These are phyloP conservation scores for Helotiales sp. DNA, from an alignment of 2,329 filamentous ascomycete genomes.

Conservation along the genomic window DNA sequence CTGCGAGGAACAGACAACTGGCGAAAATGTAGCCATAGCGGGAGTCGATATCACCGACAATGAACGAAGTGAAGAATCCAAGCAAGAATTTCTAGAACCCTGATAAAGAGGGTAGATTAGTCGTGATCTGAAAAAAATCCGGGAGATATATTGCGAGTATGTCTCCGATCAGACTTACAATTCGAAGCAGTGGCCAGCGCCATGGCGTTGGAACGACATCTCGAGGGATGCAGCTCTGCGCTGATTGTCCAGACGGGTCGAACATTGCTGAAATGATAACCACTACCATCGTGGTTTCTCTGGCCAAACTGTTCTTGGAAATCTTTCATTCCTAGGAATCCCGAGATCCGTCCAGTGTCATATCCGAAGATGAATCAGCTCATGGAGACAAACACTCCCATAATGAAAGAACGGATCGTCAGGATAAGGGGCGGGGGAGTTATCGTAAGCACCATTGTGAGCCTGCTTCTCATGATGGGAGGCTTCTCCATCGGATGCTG, in stretches of 20 bases:
- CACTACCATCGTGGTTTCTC: constrained; percentile 35
- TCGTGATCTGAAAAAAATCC: no score
- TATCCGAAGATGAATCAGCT: constrained; percentile 59
- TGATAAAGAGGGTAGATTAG: background rate
- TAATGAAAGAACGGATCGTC: constrained; percentile 34
- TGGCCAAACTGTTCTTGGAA: constrained; percentile 59
- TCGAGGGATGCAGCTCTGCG: constrained; percentile 67
- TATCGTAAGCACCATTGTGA: constrained; percentile 26
- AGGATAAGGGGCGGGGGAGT: constrained; percentile 27
- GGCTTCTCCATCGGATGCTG: constrained; percentile 20
- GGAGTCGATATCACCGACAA: constrained; percentile 67
- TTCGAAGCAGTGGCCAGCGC: constrained; percentile 65
- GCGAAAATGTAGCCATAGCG: constrained; percentile 76
- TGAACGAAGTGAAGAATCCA: constrained; percentile 80
- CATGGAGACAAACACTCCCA: constrained; percentile 37
- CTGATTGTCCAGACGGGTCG: constrained; percentile 70
- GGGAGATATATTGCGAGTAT: no score
- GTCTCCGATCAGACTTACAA: no score
- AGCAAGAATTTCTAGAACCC: constrained; percentile 63
- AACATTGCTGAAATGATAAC: constrained; percentile 58
- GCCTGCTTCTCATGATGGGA: constrained; percentile 27
- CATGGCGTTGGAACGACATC: constrained; percentile 63
- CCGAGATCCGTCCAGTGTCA: constrained; percentile 67
- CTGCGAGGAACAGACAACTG: constrained; percentile 66
- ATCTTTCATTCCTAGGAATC: constrained; percentile 61